Evolutionary conservation across 2,329 filamentous ascomycete genomes (phyloP), one percentile per base, ranked within the genome.

Genomic region (Periconia sp.): DNA sequence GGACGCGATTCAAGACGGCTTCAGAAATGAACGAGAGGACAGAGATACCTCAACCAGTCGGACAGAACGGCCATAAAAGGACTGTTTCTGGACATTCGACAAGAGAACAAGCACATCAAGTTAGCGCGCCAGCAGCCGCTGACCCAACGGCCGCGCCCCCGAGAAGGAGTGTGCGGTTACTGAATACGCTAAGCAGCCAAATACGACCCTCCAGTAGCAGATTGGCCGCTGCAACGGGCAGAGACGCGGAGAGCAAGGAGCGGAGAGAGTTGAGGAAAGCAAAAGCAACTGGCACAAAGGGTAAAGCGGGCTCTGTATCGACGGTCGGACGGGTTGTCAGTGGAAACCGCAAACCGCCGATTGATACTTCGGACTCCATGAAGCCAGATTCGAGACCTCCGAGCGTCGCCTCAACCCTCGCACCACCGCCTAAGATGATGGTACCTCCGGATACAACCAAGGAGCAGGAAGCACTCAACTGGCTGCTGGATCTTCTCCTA

Each of bases 321-420:
- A 91, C 84, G 50, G 90, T 95, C 40, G 91, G 91, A 17, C 85
- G 92, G 63, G 90, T 93, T 51, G 91, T 96, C 43, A 96, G 92
- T 71, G 92, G 92, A 19, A 96, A 94, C 70, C 84, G 92, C 53
- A 97, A 94, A 71, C 87, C 87, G 15, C 60, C 63, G 2, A 83
- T 89, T 48, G 85, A 88, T 55, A 79, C 79, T 40, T 83, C 87
- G 77, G 89, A 93, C 51, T 73, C 86, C 33, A 88, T 94, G 56
- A 88, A 85, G 62, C 89, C 92, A 60, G 66, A 72, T 11, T 59
- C 63, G 62, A 71, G 75, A 41, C 67, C 71, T 15, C 59, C 70
- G 30, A 74, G 75, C 47, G 64, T 72, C 48, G 67, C 63, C n/a
- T 60, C 64, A 23, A 55, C 52, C 33, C 53, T 54, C 37, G 58